Percentiles rank a stretch among this genome's conserved stretches.
Evolutionary conservation across 2,329 filamentous ascomycete genomes (phyloP).

Genomic region (Aureobasidium namibiae): DNA sequence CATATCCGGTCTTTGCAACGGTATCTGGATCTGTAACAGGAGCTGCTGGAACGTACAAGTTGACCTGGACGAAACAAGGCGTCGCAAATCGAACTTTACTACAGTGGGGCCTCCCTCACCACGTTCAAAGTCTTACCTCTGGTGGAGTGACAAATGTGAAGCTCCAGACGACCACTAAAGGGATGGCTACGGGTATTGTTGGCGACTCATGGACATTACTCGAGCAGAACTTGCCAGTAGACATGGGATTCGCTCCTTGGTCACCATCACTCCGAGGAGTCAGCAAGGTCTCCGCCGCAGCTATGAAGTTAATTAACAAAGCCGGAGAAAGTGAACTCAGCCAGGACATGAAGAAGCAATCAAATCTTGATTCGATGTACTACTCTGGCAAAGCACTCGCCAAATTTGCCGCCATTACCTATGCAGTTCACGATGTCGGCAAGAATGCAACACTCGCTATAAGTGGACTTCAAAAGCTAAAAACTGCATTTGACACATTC

Average conservation of each 20-base stretch:
- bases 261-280: constrained; percentile 40
- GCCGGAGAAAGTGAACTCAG: constrained; percentile 62
- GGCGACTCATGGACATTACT: constrained; percentile 70
- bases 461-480: constrained; percentile 41
- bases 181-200: constrained; percentile 62
- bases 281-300: constrained; percentile 35
- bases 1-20: constrained; percentile 58
- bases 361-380: constrained; percentile 80
- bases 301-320: constrained; percentile 41
- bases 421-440: constrained; percentile 46
- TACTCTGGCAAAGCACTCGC: constrained; percentile 62
- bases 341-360: constrained; percentile 65
- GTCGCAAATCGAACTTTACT: constrained; percentile 52
- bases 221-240: constrained; percentile 62
- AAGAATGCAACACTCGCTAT: constrained; percentile 44
- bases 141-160: constrained; percentile 46
- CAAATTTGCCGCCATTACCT: constrained; percentile 38
- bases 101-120: constrained; percentile 86
- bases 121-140: constrained; percentile 64
- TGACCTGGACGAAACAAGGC: constrained; percentile 67
- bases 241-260: constrained; percentile 76
- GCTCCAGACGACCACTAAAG: constrained; percentile 79
- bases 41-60: constrained; percentile 59
- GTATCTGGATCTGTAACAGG: constrained; percentile 57
- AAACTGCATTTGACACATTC: constrained; percentile 43